Base-by-base conservation (phyloP, 192 early-diverging fungal species). In the Rhizoclosmatium sp. region DNA sequence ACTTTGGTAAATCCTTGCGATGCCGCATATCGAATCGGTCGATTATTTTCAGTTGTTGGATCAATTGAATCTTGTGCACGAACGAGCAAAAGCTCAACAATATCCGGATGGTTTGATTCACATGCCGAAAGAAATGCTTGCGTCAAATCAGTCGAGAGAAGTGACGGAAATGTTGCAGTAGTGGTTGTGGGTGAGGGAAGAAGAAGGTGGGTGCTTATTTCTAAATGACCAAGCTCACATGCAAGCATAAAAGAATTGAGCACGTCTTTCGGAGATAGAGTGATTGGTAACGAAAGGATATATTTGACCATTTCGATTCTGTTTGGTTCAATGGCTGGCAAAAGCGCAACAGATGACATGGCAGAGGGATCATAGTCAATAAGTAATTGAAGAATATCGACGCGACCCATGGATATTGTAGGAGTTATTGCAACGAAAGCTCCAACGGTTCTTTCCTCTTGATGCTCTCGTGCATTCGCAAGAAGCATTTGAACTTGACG, bases 51-150 rank as follows among this genome's bases (percentile, higher is more conserved):
- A 23, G 39, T 21, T 7, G 60, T 21, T 21, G 39, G 21, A n/a
- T 71, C 69, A 42, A 21, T 21, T 9, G 7, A n/a, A 19, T 21
- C 67, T 23, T 3, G n/a, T 23, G n/a, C 45, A 40, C 54, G 69
- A 41, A 71, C 41, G 12, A 71, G 21, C 2, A 71, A 49, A 5
- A 71, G 69, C 12, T 71, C 69, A n/a, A 71, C 48, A 47, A 71
- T 10, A 19, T 49, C 47, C 2, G 69, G 49, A 49, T 71, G 69
- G 54, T 71, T 71, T 7, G 10, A 10, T 71, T 71, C 69, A n/a
- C 47, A 49, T 2, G 69, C 69, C 12, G 16, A 16, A 16, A 39
- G 69, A 47, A 71, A 47, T 19, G 45, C 48, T 42, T 40, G 5
- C n/a, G 21, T 45, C 4, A 45, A 49, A 49, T 71, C 45, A 23